Evolutionary conservation across 2,329 filamentous ascomycete genomes (phyloP), one percentile per base, ranked within the genome.

Genomic region (Monilinia fructigena): DNA sequence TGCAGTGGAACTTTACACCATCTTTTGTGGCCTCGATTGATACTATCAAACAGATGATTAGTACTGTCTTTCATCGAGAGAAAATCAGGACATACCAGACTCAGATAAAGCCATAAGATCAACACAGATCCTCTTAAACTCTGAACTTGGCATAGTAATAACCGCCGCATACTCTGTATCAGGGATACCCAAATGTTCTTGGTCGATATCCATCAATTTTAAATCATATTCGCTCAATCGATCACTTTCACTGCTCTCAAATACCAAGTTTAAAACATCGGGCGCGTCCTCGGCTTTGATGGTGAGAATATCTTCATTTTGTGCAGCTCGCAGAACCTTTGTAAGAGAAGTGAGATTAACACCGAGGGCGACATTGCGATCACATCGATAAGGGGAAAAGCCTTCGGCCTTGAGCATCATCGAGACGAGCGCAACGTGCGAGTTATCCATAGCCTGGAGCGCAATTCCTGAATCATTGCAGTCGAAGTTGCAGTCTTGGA

Each of bases 401-500:
- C 88, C 89, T 78, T 98, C 95, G 68, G 94, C 91, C 82, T 95
- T 95, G 79, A 99, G 90, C 85, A 96, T 89, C 95, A 99, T 99
- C 72, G 95, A 97, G 64, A 99, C 95, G 65, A 99, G 91, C 70
- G 95, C 95, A 75, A 99, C 95, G 82, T 99, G 95, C 61, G 93
- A 98, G 87, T 98, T 99, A 85, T 99, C 95, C 96, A 99, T 99
- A 76, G 95, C 95, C 82, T 99, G 95, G 66, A 99, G 91, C 62
- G 94, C 93, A 76, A 99, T 95, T 70, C 95, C 95, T 65, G 92
- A 94, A 85, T 99, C 96, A 90, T 98, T 99, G 90, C 96, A 99
- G 85, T 99, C 95, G 82, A 99, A 99, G 83, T 99, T 99, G 89
- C 95, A 99, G 82, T 99, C 95, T 81, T 98, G 95, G 64, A 99